Base-by-base conservation (phyloP, 768 basidiomycete genomes). In the Chalciporus chontae region DNA sequence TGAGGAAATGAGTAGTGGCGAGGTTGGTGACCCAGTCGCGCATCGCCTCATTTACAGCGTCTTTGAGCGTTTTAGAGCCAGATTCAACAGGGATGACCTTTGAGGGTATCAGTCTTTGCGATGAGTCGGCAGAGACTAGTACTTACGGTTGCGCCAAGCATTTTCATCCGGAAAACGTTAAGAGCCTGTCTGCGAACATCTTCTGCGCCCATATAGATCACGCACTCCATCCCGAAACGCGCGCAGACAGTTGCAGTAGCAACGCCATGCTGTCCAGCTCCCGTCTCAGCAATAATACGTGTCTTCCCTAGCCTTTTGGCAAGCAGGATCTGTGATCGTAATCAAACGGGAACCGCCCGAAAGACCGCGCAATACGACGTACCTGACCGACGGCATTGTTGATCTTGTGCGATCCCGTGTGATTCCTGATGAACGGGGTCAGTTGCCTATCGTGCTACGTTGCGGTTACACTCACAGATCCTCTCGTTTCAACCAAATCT, bases 11-110 rank as follows among this genome's bases (percentile, higher is more conserved):
- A 1, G 95, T 98, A 5, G 76, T 91, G 13, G 91, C 75, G 27
- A 99, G 79, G 67, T 97, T 94, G 27, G 94, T 93, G 8, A 98
- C 96, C 96, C 96, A 98, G 70, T 96, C 94, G 37, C 96, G 85
- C 80, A 98, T 81, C 5, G 96, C 95, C 56, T 97, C 95, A 73
- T 97, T 99, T 56, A 98, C 93, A 24, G 96, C 94, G 62, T 98
- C 96, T 71, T 99, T 99, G 56, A 99, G 75, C 5, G 95, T 98
- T 63, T 87, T 81, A 18, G 95, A 92, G 17, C 96, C 96, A 5
- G 94, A 94, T 48, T 87, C 74, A 21, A 98, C 95, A 14, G 96
- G 89, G 45, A 99, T 74, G 55, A 99, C 96, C 90, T 94, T 59
- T 43, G 37, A 40, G 18, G 32, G 32, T 32, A 32, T 32, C 2